Conservation (phyloP, 225 moss, liverwort and hornwort genomes). For the Rhytidiadelphus loreus region DNA sequence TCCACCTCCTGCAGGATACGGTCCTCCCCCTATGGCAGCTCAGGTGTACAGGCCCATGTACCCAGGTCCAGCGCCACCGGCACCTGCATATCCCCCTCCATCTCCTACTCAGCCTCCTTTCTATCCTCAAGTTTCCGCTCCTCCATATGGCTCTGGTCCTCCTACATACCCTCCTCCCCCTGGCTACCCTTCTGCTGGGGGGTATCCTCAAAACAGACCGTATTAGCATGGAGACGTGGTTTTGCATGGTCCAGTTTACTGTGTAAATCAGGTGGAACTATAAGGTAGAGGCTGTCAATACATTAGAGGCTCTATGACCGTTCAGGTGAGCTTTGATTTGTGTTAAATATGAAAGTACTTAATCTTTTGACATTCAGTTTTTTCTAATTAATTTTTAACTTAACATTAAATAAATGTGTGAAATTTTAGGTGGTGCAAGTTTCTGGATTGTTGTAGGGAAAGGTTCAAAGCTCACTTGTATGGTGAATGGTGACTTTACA, state of each 20-base stretch:
- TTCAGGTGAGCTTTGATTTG: neutral
- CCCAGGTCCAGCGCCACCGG: neutral
- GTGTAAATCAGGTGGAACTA: neutral
- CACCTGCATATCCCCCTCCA: neutral
- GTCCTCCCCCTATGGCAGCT: neutral
- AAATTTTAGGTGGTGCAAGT: neutral
- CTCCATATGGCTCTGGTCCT: neutral
- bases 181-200: neutral
- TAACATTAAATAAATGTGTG: neutral
- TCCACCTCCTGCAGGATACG: slow-evolving; percentile 12
- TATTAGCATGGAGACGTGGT: neutral
- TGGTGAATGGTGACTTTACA: neutral
- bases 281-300: neutral
- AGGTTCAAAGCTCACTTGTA: neutral
- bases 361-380: neutral
- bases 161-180: slow-evolving; percentile 8
- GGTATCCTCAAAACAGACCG: neutral
- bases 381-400: neutral
- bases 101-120: neutral
- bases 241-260: neutral
- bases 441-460: neutral
- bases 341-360: neutral
- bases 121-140: neutral
- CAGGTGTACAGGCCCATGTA: neutral
- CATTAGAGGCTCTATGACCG: neutral